phyloP scores from a whole-genome alignment of 169 alveolate species.

The Amoebophrya sp. region DNA sequence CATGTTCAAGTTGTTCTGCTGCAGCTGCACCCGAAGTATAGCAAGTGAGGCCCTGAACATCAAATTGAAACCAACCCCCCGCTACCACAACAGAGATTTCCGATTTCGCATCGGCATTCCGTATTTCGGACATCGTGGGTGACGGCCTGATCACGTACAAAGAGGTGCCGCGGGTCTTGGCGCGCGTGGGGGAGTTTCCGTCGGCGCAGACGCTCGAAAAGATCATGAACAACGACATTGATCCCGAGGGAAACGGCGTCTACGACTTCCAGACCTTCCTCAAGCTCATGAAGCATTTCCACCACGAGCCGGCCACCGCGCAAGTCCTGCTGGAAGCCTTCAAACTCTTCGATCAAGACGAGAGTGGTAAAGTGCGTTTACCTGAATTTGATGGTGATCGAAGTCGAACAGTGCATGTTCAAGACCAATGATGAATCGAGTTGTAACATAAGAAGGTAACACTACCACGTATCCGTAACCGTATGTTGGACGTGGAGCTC shows the following conservation, averaged over 20 bases:
- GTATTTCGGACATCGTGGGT: background rate
- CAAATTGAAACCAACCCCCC: no score
- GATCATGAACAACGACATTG: background rate
- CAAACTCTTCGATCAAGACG: background rate
- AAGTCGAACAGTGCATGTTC: background rate
- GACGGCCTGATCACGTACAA: background rate
- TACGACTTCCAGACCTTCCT: background rate
- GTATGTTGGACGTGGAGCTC: background rate
- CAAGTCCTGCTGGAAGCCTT: background rate
- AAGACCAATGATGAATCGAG: background rate
- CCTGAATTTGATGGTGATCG: background rate
- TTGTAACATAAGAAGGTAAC: no score
- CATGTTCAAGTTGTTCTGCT: background rate
- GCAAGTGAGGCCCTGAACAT: no score
- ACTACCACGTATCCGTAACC: no score
- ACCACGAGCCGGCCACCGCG: background rate
- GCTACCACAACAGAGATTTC: background rate
- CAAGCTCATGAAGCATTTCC: background rate
- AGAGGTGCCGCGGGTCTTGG: background rate
- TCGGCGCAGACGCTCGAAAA: background rate
- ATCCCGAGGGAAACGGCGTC: background rate
- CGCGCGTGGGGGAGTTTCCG: background rate
- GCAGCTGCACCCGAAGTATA: background rate
- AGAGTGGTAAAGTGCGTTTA: background rate
- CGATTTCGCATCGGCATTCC: background rate